A percentile compares a stretch with the other conserved stretches of the same genome.
Evolutionary conservation across 176 grass and related monocot species (phyloP).

Genomic region (Avena sativa): DNA sequence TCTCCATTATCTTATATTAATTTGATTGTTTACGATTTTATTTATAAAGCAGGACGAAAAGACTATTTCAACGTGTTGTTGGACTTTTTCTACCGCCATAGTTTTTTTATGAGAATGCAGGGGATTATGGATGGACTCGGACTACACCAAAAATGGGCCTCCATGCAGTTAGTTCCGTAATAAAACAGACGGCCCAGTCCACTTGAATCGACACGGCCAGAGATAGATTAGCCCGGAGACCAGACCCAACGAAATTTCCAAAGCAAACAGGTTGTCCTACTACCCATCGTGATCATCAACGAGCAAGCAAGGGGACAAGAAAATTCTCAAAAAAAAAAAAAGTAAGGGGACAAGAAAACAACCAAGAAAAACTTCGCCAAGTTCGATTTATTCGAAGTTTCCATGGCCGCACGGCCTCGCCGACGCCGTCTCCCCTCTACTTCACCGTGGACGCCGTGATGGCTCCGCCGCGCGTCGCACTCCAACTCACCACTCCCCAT

Average conservation of each 20-base stretch:
- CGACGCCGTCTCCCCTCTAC: not conserved
- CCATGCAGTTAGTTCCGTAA: not conserved
- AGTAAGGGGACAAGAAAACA: not conserved
- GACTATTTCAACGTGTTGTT: too few species aligned
- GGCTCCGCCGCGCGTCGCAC: not conserved
- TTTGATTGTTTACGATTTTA: too few species aligned
- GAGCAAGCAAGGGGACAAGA: too few species aligned
- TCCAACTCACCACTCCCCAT: not conserved
- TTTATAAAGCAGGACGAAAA: too few species aligned
- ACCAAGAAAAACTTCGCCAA: not conserved
- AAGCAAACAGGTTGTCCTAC: not conserved
- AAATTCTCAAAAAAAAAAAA: too few species aligned
- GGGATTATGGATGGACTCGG: not conserved
- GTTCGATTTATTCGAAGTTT: conserved; percentile 9
- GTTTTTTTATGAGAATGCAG: too few species aligned
- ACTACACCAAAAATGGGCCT: not conserved
- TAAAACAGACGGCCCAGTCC: not conserved
- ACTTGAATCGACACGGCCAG: not conserved
- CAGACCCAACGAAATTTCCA: not conserved
- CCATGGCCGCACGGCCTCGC: conserved; percentile 11
- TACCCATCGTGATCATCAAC: too few species aligned
- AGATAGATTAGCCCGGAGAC: not conserved
- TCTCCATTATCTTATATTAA: too few species aligned
- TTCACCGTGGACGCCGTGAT: not conserved
- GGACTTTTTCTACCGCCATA: too few species aligned